These are phyloP conservation scores for Botrytis galanthina DNA, from an alignment of 2,329 filamentous ascomycete genomes.

Conservation along the genomic window DNA sequence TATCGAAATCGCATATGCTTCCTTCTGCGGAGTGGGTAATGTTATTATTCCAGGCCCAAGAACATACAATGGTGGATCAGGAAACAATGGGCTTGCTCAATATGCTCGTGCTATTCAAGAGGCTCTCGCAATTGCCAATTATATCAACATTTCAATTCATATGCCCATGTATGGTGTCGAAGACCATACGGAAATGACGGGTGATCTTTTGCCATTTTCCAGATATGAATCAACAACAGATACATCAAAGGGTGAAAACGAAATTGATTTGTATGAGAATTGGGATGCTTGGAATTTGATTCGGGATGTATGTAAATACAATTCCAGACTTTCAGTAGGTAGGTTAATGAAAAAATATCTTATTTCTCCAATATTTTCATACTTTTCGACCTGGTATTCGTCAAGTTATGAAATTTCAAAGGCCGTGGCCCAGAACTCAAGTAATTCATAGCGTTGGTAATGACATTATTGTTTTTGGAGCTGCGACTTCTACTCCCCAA, in stretches of 20 bases:
- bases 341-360: slow-evolving; percentile 45
- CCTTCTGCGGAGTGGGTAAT: slow-evolving; percentile 86
- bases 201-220: slow-evolving; percentile 37
- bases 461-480: slow-evolving; percentile 31
- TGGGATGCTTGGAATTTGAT: slow-evolving; percentile 97
- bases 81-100: slow-evolving; percentile 58
- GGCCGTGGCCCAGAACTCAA: slow-evolving; percentile 26
- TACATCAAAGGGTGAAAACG: slow-evolving; percentile 42
- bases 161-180: slow-evolving; percentile 79
- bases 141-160: slow-evolving; percentile 77
- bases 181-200: slow-evolving; percentile 43
- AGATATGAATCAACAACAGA: slow-evolving; percentile 38
- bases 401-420: slow-evolving; percentile 23
- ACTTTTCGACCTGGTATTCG: neutral
- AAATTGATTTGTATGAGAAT: slow-evolving; percentile 69
- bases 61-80: slow-evolving; percentile 52
- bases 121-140: slow-evolving; percentile 69
- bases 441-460: slow-evolving; percentile 35
- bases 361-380: slow-evolving; percentile 1
- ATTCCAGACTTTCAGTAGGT: slow-evolving; percentile 78
- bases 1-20: slow-evolving; percentile 89
- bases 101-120: slow-evolving; percentile 85
- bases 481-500: slow-evolving; percentile 27
- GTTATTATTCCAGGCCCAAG: slow-evolving; percentile 79
- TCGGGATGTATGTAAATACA: slow-evolving; percentile 81